Evolutionary conservation across 2,329 filamentous ascomycete genomes (phyloP).

Genomic region (Ophiocordyceps sinensis): DNA sequence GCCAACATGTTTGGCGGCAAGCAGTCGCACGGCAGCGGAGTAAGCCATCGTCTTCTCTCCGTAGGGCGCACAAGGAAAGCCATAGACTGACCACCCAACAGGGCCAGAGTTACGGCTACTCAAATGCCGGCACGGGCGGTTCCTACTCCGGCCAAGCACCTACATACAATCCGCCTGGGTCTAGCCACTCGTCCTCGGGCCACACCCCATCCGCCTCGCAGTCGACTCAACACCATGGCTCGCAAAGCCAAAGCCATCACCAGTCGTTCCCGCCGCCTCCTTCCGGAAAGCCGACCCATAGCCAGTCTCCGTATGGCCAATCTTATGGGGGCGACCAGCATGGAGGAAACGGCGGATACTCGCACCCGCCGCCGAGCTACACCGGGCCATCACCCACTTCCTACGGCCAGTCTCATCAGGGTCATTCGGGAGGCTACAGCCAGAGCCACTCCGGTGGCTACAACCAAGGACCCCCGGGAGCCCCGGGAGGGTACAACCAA

Average conservation of each 20-base stretch:
- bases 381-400: conserved; percentile 5
- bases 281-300: conserved; percentile 4
- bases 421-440: conserved; percentile 1
- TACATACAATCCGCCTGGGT: conserved; percentile 22
- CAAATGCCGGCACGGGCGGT: conserved; percentile 36
- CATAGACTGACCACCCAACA: conserved; percentile 11
- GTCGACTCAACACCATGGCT: conserved; percentile 11
- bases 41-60: conserved; percentile 8
- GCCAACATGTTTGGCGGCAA: conserved; percentile 38
- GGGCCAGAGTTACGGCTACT: conserved; percentile 49
- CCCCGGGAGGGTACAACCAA: conserved; percentile 3
- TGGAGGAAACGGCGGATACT: conserved; percentile 7
- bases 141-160: conserved; percentile 50
- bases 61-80: not conserved
- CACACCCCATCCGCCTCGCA: conserved; percentile 11
- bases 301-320: conserved; percentile 8
- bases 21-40: conserved; percentile 16
- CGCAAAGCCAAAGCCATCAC: conserved; percentile 7
- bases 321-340: conserved; percentile 8
- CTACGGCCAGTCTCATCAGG: conserved; percentile 7
- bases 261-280: conserved; percentile 10
- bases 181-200: conserved; percentile 9
- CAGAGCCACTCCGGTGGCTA: conserved; percentile 3
- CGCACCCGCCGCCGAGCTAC: conserved; percentile 9
- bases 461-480: conserved; percentile 2